Conservation (phyloP, 2,329 filamentous ascomycete genomes). For the Fusarium nematophilum region DNA sequence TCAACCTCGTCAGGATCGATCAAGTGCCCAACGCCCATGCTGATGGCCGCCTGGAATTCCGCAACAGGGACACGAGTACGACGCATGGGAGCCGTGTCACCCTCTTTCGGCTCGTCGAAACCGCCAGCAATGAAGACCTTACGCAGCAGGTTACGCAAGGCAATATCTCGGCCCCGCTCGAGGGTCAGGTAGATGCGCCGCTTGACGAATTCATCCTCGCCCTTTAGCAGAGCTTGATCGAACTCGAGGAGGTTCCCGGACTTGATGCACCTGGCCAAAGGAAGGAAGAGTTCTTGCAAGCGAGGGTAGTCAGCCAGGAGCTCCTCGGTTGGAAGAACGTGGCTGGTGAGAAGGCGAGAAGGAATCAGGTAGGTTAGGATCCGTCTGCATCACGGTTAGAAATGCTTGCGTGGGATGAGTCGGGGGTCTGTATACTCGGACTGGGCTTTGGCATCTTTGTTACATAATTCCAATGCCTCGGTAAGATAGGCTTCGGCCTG, state of each 20-base stretch:
- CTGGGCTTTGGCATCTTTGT: constrained; percentile 77
- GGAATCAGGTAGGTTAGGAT: constrained; percentile 97
- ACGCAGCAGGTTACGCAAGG: constrained; percentile 88
- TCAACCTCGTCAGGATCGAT: constrained; percentile 94
- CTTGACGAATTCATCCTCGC: constrained; percentile 93
- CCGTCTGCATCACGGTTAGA: constrained; percentile 63
- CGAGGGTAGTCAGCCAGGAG: constrained; percentile 81
- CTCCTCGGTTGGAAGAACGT: constrained; percentile 79
- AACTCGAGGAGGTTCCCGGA: constrained; percentile 85
- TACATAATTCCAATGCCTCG: constrained; percentile 84
- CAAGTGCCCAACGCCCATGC: constrained; percentile 74
- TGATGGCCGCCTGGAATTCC: constrained; percentile 88
- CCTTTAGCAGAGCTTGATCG: constrained; percentile 80
- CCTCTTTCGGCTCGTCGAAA: constrained; percentile 80
- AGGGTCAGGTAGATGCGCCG: constrained; percentile 94
- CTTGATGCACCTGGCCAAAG: constrained; percentile 82
- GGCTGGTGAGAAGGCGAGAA: constrained; percentile 88
- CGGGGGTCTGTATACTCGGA: constrained; percentile 71
- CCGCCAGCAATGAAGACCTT: constrained; percentile 91
- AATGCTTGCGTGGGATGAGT: neutral
- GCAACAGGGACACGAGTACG: constrained; percentile 83
- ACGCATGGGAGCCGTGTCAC: constrained; percentile 69
- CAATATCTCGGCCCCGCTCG: constrained; percentile 91
- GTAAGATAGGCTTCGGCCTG: constrained; percentile 84
- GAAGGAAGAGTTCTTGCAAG: constrained; percentile 81